phyloP scores from a whole-genome alignment of 345 rosid genomes.

The Conringia planisiliqua region DNA sequence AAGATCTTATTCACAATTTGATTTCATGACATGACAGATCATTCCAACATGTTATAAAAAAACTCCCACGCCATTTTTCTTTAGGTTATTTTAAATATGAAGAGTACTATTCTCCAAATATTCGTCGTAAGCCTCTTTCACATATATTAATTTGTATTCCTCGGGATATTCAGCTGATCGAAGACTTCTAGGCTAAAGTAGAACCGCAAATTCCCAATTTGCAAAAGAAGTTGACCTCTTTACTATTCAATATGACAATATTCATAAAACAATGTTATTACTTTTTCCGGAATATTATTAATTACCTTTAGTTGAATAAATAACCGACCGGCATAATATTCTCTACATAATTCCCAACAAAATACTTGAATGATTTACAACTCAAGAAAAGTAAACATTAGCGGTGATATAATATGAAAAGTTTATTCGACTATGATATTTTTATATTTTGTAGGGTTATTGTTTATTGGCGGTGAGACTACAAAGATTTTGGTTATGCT shows the following conservation, averaged over 20 bases:
- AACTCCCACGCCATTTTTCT: background rate
- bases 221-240: conserved; percentile 25
- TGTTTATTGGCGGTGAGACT: no score
- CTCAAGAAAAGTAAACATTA: background rate
- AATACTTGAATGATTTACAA: conserved; percentile 15
- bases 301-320: background rate
- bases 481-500: background rate
- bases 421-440: conserved; percentile 5
- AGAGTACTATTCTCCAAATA: conserved; percentile 19
- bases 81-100: background rate
- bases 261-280: background rate
- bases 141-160: conserved; percentile 13
- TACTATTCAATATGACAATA: conserved; percentile 7
- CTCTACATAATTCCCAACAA: conserved; percentile 1
- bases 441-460: conserved; percentile 1
- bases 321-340: conserved; percentile 8
- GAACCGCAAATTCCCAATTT: conserved; percentile 4
- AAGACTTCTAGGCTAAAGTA: conserved; percentile 21
- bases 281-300: background rate
- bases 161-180: conserved; percentile 22
- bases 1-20: background rate
- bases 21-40: background rate
- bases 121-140: conserved; percentile 14
- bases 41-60: background rate
- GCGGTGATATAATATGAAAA: background rate